Evolutionary conservation across 2,329 filamentous ascomycete species (phyloP).

Genomic region (Sarocladium strictum): DNA sequence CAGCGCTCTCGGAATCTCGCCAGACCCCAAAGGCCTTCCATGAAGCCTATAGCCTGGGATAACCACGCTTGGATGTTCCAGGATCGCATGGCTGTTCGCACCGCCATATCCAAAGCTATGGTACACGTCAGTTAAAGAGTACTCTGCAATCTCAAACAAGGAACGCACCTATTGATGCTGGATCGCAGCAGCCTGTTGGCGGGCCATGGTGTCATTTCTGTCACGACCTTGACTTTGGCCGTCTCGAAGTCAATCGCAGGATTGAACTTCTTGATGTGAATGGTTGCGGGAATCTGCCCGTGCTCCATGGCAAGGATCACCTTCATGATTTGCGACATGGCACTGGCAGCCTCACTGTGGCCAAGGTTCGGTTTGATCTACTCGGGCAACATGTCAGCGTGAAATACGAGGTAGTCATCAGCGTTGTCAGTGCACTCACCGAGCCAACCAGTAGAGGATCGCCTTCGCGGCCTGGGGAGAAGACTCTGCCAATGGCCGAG

Average conservation of each 20-base stretch:
- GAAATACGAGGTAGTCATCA: too few relatives aligned
- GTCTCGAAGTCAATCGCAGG: slow-evolving; percentile 5
- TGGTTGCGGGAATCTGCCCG: slow-evolving; percentile 20
- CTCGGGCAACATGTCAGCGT: too few relatives aligned
- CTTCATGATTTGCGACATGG: slow-evolving; percentile 22
- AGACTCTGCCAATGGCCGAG: too few relatives aligned
- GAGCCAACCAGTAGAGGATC: slow-evolving; percentile 30
- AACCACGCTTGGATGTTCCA: slow-evolving; percentile 19
- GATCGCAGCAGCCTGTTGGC: not conserved
- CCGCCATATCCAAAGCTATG: slow-evolving; percentile 36
- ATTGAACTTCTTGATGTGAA: slow-evolving; percentile 18
- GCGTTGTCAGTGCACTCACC: too few relatives aligned
- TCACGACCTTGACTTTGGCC: not conserved
- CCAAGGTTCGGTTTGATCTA: slow-evolving; percentile 22
- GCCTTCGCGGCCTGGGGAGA: not conserved
- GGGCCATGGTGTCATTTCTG: not conserved
- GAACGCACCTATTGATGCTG: slow-evolving; percentile 13
- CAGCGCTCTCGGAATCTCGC: not conserved
- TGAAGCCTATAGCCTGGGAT: not conserved
- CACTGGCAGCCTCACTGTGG: slow-evolving; percentile 22
- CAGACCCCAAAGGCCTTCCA: not conserved
- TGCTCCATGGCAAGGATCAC: slow-evolving; percentile 20
- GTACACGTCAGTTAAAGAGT: too few relatives aligned
- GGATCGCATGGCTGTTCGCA: slow-evolving; percentile 36
- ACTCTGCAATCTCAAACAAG: too few relatives aligned